Percentiles rank a stretch among this genome's conserved stretches.
These are phyloP conservation scores for Drechslerella stenobrocha DNA, from an alignment of 2,329 filamentous ascomycete genomes.

Conservation along the genomic window DNA sequence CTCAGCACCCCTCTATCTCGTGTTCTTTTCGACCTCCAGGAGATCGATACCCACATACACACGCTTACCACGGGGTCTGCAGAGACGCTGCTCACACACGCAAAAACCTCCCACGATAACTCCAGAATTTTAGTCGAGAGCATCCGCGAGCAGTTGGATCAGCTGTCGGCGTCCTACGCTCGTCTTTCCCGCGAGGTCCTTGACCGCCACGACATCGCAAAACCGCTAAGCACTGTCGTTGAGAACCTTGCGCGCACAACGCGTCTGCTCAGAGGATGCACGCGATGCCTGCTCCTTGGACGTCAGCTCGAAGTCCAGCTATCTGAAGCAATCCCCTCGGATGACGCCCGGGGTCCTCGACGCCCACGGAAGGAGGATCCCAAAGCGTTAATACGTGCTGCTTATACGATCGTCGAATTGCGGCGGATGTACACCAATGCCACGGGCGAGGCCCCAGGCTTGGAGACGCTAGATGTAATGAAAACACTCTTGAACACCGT, in stretches of 20 bases:
- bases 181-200: constrained; percentile 84
- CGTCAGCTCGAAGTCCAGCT: constrained; percentile 86
- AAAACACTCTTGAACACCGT: constrained; percentile 71
- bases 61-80: constrained; percentile 81
- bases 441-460: constrained; percentile 70
- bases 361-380: constrained; percentile 68
- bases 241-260: constrained; percentile 79
- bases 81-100: constrained; percentile 76
- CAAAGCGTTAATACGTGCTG: constrained; percentile 76
- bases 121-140: constrained; percentile 72
- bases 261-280: constrained; percentile 73
- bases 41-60: constrained; percentile 95
- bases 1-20: constrained; percentile 90
- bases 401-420: constrained; percentile 75
- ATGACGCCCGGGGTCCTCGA: constrained; percentile 55
- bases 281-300: constrained; percentile 76
- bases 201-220: constrained; percentile 80
- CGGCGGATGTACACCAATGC: constrained; percentile 70
- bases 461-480: constrained; percentile 74
- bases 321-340: constrained; percentile 64
- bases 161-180: constrained; percentile 80
- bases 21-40: constrained; percentile 93
- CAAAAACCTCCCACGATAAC: constrained; percentile 71
- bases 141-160: constrained; percentile 77
- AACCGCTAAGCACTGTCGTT: constrained; percentile 76